Conservation (phyloP, 2,329 filamentous ascomycete species). For the Alternaria gaisen region DNA sequence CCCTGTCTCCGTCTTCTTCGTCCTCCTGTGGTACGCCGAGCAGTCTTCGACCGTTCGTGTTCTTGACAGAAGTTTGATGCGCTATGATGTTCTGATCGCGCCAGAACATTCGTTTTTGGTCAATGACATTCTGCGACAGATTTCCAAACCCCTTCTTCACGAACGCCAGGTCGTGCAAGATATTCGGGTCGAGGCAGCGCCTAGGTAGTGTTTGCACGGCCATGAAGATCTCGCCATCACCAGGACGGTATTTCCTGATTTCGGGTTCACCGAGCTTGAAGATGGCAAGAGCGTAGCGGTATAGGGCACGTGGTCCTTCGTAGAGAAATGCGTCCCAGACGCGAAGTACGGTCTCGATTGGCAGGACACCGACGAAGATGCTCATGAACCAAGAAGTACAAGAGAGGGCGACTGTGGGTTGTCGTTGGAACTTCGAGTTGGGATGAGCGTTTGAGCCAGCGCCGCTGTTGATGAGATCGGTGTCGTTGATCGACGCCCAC, state of each 20-base stretch:
- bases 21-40: conserved; percentile 19
- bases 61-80: conserved; percentile 33
- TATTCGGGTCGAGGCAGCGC: conserved; percentile 81
- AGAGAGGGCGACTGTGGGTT: conserved; percentile 90
- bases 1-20: conserved; percentile 30
- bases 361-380: conserved; percentile 90
- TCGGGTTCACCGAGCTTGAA: conserved; percentile 88
- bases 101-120: conserved; percentile 68
- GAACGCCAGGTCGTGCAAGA: conserved; percentile 83
- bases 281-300: conserved; percentile 87
- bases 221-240: conserved; percentile 96
- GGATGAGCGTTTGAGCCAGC: conserved; percentile 46
- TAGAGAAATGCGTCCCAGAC: conserved; percentile 98
- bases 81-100: conserved; percentile 42
- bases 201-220: conserved; percentile 89
- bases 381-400: conserved; percentile 99
- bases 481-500: conserved; percentile 88
- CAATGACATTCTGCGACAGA: conserved; percentile 82
- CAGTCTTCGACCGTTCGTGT: conserved; percentile 16
- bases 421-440: conserved; percentile 55
- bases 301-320: conserved; percentile 92
- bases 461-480: conserved; percentile 60
- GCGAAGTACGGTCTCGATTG: conserved; percentile 88
- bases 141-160: conserved; percentile 81
- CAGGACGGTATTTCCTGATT: conserved; percentile 75